phyloP scores from a whole-genome alignment of 805 yeast species.

The Lipomyces yamanashiensis region DNA sequence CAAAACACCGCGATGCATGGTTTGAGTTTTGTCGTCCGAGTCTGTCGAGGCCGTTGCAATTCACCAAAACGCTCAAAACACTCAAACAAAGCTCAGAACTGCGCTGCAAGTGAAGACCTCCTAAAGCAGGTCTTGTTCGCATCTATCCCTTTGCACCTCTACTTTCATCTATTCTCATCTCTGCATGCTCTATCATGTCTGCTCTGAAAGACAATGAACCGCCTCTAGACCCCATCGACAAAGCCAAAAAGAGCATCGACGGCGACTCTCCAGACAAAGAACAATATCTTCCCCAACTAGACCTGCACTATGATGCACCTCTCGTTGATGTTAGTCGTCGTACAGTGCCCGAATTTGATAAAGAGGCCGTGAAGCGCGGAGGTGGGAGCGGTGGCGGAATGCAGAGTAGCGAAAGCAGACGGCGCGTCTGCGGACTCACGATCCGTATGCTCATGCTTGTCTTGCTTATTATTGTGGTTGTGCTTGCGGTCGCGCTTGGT shows the following conservation, averaged over 20 bases:
- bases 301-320: neutral
- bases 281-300: slow-evolving; percentile 3
- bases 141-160: too few relatives aligned
- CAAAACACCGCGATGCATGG: too few relatives aligned
- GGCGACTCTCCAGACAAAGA: neutral
- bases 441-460: neutral
- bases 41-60: too few relatives aligned
- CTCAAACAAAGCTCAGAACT: too few relatives aligned
- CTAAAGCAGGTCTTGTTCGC: too few relatives aligned
- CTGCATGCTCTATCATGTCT: too few relatives aligned
- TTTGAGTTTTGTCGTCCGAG: too few relatives aligned
- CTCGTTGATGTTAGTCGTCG: neutral
- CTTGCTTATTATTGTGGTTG: neutral
- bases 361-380: neutral
- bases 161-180: too few relatives aligned
- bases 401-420: neutral
- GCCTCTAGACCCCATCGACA: neutral
- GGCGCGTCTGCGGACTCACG: neutral
- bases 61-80: too few relatives aligned
- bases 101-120: too few relatives aligned
- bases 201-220: too few relatives aligned
- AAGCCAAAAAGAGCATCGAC: neutral
- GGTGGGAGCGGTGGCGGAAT: neutral
- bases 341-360: neutral
- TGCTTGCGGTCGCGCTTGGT: slow-evolving; percentile 6